Percentiles rank a stretch among this genome's conserved stretches.
These are phyloP conservation scores for Rhododendron kiyosumense DNA, from an alignment of 148 eudicot genomes.

Conservation along the genomic window DNA sequence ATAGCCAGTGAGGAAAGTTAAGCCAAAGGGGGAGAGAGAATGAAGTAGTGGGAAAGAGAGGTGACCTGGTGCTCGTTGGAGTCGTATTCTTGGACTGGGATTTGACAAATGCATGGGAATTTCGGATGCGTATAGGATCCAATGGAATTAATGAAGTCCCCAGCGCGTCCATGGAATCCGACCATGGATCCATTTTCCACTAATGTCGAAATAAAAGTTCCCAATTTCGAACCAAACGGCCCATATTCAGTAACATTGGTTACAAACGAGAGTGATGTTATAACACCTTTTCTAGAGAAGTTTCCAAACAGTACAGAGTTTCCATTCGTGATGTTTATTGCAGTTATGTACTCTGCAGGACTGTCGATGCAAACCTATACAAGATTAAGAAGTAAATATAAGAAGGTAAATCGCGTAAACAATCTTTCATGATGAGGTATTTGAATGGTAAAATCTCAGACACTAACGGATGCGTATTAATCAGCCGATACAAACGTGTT, in stretches of 20 bases:
- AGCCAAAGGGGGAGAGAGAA: no score
- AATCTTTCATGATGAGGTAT: no score
- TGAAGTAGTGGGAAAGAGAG: not conserved
- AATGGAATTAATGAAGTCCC: not conserved
- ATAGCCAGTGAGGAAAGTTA: no score
- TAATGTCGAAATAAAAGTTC: no score
- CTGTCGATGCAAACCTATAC: not conserved
- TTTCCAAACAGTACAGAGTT: not conserved
- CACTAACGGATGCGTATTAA: no score
- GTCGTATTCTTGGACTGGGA: no score
- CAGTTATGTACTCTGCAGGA: not conserved
- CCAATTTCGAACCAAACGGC: no score
- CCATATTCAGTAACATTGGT: not conserved
- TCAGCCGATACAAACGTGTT: no score
- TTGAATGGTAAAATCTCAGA: no score
- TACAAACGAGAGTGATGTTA: not conserved
- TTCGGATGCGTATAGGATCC: not conserved
- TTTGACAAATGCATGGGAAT: not conserved
- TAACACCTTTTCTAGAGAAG: not conserved
- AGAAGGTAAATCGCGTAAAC: not conserved
- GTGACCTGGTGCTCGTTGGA: not conserved
- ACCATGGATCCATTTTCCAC: no score
- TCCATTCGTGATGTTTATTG: not conserved
- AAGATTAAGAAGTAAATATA: not conserved
- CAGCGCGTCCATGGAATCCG: no score